Base-by-base conservation (phyloP, 495 filamentous ascomycete genomes). In the Trichoderma erinaceum region DNA sequence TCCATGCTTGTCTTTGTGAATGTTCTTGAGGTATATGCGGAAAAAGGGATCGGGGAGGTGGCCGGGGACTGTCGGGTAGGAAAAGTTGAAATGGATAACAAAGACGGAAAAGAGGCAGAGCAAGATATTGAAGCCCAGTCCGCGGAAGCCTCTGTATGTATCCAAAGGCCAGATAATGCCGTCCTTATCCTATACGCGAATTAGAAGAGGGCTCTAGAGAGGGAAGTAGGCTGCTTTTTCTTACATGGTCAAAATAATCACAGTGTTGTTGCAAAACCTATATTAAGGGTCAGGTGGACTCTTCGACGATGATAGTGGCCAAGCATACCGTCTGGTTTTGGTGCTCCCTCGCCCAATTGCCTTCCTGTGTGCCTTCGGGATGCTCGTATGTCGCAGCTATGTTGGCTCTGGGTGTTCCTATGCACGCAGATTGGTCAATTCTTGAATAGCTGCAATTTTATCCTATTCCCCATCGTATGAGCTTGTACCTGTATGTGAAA, bases 1-100 rank as follows among this genome's bases (percentile, higher is more conserved):
- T n/a, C 85, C 85, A 64, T 87, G 84, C 76, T 86, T 88, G 56
- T 77, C 80, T 73, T 84, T 86, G 74, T 87, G 82, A 48, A 87
- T 81, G 4, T 73, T 75, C 1, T 70, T 68, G 1, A 82, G 69
- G 67, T 81, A 86, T 32, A 87, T 73, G 10, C 86, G 73, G 74
- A 86, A 87, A 35, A 80, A 79, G 46, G 83, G 76, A 70, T 83
- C 81, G 27, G 83, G 79, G 35, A 85, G 41, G 41, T 69, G 70
- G 64, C 76, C 73, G 46, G 76, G 66, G 35, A 71, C 71, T 10
- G 83, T 84, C 13, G 83, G 80, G 66, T 85, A 88, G 1, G 82
- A 84, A 70, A 87, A 82, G 68, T 72, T 74, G 63, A 69, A 44
- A 70, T 85, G 78, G 71, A 88, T 83, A 64, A 86, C 72, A 61